Evolutionary conservation across 208 protist genomes (phyloP).

Genomic region (Balamuthia mandrillaris): DNA sequence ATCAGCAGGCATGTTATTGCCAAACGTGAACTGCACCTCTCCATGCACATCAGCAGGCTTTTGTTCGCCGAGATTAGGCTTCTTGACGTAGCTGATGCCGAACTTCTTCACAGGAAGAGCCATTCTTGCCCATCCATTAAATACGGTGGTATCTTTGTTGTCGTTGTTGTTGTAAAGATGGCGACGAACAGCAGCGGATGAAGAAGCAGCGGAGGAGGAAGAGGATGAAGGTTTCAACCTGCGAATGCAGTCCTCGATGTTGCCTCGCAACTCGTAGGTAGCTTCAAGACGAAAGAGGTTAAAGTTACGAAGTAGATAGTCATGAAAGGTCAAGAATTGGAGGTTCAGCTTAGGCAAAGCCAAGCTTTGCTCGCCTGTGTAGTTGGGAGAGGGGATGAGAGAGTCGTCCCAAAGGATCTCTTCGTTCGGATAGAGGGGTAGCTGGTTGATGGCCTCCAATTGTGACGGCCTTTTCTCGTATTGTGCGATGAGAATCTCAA

Average conservation of each 20-base stretch:
- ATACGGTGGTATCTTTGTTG: conserved; percentile 38
- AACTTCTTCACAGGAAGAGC: conserved; percentile 58
- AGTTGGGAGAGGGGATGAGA: conserved; percentile 52
- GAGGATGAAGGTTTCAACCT: conserved; percentile 47
- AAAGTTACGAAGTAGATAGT: conserved; percentile 86
- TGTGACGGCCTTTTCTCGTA: conserved; percentile 58
- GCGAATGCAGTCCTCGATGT: conserved; percentile 65
- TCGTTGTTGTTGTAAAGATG: neutral
- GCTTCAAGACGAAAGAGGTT: conserved; percentile 79
- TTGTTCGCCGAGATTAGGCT: conserved; percentile 71
- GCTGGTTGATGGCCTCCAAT: conserved; percentile 64
- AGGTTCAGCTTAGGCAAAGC: conserved; percentile 80
- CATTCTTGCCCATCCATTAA: conserved; percentile 71
- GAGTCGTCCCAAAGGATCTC: conserved; percentile 63
- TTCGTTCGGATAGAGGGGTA: conserved; percentile 81
- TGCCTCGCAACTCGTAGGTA: conserved; percentile 72
- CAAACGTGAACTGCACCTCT: conserved; percentile 48
- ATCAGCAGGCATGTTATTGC: neutral
- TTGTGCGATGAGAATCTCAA: conserved; percentile 58
- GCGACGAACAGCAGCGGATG: neutral
- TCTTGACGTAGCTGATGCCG: conserved; percentile 54
- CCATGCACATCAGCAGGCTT: conserved; percentile 68
- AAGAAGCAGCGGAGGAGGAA: neutral
- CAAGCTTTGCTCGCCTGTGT: conserved; percentile 56
- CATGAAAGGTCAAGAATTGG: conserved; percentile 83